phyloP scores from a whole-genome alignment of 495 filamentous ascomycete species.

The Aspergillus incahuasiensis region DNA sequence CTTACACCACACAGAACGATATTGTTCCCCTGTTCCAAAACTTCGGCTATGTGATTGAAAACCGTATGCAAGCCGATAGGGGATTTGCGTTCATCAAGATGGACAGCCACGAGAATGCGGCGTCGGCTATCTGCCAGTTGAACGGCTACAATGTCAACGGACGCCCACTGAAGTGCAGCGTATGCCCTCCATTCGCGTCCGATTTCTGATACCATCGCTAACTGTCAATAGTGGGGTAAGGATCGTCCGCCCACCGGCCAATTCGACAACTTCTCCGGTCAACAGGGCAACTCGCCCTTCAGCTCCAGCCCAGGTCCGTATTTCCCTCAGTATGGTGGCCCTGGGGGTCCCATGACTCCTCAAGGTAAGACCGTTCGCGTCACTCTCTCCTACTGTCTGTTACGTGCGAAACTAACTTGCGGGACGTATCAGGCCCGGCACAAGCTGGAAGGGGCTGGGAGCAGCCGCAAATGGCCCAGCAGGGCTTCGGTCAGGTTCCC shows the following conservation, averaged over 20 bases:
- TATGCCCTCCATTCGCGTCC: conserved; percentile 43
- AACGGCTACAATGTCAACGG: conserved; percentile 98
- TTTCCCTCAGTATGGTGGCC: conserved; percentile 84
- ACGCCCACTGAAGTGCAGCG: conserved; percentile 95
- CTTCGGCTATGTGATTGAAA: conserved; percentile 96
- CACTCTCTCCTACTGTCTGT: conserved; percentile 17
- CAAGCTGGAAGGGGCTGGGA: conserved; percentile 60
- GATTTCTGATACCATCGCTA: conserved; percentile 13
- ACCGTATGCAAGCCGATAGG: conserved; percentile 94
- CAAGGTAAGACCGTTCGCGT: conserved; percentile 43
- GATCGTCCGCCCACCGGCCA: conserved; percentile 88
- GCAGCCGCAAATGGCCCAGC: conserved; percentile 55
- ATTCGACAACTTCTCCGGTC: conserved; percentile 77
- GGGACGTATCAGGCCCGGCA: conserved; percentile 45
- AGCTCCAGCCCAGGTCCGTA: conserved; percentile 72
- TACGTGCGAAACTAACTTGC: conserved; percentile 23
- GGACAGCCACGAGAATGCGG: conserved; percentile 96
- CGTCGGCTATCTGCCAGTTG: conserved; percentile 96
- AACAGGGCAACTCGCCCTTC: conserved; percentile 53
- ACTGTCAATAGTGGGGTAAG: conserved; percentile 81
- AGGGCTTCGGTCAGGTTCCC: conserved; percentile 58
- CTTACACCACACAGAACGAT: conserved; percentile 95
- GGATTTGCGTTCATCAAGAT: conserved; percentile 99
- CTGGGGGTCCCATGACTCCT: conserved; percentile 70
- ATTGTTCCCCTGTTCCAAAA: conserved; percentile 96